Percentiles rank a stretch among this genome's conserved stretches.
Evolutionary conservation across 192 early-diverging fungal species (phyloP).

Genomic region (Oehlia diaphana): DNA sequence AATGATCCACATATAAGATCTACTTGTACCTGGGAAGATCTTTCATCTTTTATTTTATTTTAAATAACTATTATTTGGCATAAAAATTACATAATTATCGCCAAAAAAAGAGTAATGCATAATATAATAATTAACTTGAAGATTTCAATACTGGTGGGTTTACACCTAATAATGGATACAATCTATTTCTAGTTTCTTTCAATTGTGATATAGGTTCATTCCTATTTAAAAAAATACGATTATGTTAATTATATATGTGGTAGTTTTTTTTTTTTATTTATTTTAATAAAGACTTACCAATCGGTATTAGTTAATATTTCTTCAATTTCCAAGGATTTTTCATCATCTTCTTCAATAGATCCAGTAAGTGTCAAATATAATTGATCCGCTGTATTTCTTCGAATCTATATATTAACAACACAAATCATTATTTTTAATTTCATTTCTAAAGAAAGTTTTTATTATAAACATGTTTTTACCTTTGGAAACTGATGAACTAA

Average conservation of each 20-base stretch:
- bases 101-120: too few relatives aligned
- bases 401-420: conserved; percentile 43
- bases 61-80: too few relatives aligned
- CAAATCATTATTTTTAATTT: background rate
- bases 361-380: conserved; percentile 67
- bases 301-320: conserved; percentile 64
- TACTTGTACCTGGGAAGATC: too few relatives aligned
- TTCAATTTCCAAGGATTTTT: conserved; percentile 46
- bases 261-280: background rate
- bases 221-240: conserved; percentile 32
- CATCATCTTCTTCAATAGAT: conserved; percentile 47
- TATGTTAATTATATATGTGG: background rate
- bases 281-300: conserved; percentile 51
- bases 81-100: too few relatives aligned
- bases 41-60: too few relatives aligned
- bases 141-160: conserved; percentile 27
- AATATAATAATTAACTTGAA: background rate
- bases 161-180: conserved; percentile 43
- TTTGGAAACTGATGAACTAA: conserved; percentile 77
- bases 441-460: background rate
- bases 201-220: conserved; percentile 45
- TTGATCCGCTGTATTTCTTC: conserved; percentile 67
- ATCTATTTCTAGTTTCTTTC: conserved; percentile 44
- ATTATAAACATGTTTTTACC: conserved; percentile 34
- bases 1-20: too few relatives aligned